Evolutionary conservation across 768 basidiomycete genomes (phyloP).

Genomic region (Tremella yokohamensis): DNA sequence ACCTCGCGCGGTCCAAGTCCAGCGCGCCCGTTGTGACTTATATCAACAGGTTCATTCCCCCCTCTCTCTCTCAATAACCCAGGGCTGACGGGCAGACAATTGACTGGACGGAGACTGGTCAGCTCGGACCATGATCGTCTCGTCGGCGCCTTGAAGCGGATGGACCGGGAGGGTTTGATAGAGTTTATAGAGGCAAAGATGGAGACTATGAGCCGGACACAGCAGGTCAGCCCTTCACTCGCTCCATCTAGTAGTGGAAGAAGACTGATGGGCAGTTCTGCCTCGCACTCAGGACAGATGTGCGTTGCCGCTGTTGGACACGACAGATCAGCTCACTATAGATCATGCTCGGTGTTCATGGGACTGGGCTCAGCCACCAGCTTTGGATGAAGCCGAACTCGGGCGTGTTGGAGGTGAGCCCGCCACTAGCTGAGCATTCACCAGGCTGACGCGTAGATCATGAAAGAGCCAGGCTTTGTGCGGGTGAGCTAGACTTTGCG

Average conservation of each 20-base stretch:
- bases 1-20: conserved; percentile 7
- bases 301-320: conserved; percentile 10
- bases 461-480: conserved; percentile 35
- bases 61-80: neutral
- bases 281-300: conserved; percentile 27
- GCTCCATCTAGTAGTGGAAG: neutral
- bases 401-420: conserved; percentile 36
- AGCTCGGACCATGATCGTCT: conserved; percentile 20
- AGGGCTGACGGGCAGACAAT: conserved; percentile 18
- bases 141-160: conserved; percentile 15
- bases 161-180: conserved; percentile 28
- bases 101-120: conserved; percentile 24
- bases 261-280: conserved; percentile 19
- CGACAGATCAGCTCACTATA: conserved; percentile 1
- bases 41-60: conserved; percentile 23
- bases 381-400: conserved; percentile 41
- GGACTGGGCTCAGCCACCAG: conserved; percentile 41
- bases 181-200: conserved; percentile 30
- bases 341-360: conserved; percentile 42
- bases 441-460: conserved; percentile 20
- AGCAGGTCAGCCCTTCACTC: neutral
- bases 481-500: conserved; percentile 23
- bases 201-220: conserved; percentile 19
- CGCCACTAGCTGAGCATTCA: neutral
- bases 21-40: conserved; percentile 34